Base-by-base conservation (phyloP, 495 filamentous ascomycete species). In the Acidomyces sp. region DNA sequence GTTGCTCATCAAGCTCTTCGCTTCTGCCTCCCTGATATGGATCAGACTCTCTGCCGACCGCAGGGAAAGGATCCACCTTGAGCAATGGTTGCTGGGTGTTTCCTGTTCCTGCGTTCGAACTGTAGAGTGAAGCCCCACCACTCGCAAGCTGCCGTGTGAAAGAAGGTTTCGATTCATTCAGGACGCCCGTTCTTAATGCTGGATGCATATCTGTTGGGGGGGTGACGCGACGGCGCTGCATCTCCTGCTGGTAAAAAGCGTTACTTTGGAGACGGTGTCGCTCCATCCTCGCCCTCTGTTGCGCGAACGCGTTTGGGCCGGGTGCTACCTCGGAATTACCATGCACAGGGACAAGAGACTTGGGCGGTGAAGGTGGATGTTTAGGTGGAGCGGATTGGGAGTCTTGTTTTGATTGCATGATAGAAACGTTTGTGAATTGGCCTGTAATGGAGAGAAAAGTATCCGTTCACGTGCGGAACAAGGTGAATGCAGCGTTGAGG, bases 1-100 rank as follows among this genome's bases (percentile, higher is more conserved):
- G 42, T 41, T 51, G 40, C 45, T 59, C 56, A 4, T 18, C 30
- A 5, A 38, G 43, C n/a, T 41, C 39, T 42, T 61, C 58, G 32
- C 58, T 51, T 17, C 18, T 30, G n/a, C 28, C 46, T 22, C 56
- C 37, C 10, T 23, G 16, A 9, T 54, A 59, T 20, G 43, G 56
- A 18, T 53, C 17, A n/a, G n/a, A n/a, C n/a, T n/a, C n/a, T n/a
- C n/a, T n/a, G n/a, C n/a, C n/a, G n/a, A n/a, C n/a, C n/a, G n/a
- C n/a, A n/a, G n/a, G n/a, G n/a, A n/a, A n/a, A n/a, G n/a, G n/a
- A n/a, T n/a, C n/a, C n/a, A n/a, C n/a, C n/a, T n/a, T n/a, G n/a
- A n/a, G n/a, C n/a, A n/a, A n/a, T n/a, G n/a, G n/a, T n/a, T n/a
- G n/a, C n/a, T n/a, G n/a, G n/a, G n/a, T n/a, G n/a, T n/a, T n/a